Conservation (phyloP, 73 alveolate species). For the Tetrahymena elliotti region DNA sequence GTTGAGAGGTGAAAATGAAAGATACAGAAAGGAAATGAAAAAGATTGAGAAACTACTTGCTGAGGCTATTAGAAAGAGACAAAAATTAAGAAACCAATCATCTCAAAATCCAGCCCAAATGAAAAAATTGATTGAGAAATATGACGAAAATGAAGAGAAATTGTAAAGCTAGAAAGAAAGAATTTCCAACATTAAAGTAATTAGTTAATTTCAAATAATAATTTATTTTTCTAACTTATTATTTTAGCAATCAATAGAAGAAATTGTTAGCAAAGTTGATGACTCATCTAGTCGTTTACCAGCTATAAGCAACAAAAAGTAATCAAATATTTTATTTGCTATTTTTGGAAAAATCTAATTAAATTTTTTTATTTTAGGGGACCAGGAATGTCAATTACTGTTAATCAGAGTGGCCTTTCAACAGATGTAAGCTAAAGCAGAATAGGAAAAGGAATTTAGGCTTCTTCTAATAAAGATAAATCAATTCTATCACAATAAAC, state of each 20-base stretch:
- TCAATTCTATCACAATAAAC: background rate
- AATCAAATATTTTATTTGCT: background rate
- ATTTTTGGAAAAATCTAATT: background rate
- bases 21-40: conserved; percentile 24
- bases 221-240: background rate
- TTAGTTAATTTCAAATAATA: background rate
- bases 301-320: background rate
- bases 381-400: background rate
- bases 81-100: conserved; percentile 15
- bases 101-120: conserved; percentile 2
- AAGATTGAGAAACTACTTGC: conserved; percentile 31
- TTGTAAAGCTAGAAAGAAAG: background rate
- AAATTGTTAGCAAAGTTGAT: background rate
- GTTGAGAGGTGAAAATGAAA: conserved; percentile 38
- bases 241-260: background rate
- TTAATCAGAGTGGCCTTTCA: background rate
- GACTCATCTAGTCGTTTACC: background rate
- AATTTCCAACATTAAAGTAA: background rate
- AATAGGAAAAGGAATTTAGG: background rate
- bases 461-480: background rate
- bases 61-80: conserved; percentile 29
- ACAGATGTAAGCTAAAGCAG: background rate
- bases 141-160: background rate
- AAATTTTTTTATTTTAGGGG: background rate
- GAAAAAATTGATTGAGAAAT: background rate